phyloP scores from a whole-genome alignment of 2,329 filamentous ascomycete species.

The Fusarium pseudograminearum region DNA sequence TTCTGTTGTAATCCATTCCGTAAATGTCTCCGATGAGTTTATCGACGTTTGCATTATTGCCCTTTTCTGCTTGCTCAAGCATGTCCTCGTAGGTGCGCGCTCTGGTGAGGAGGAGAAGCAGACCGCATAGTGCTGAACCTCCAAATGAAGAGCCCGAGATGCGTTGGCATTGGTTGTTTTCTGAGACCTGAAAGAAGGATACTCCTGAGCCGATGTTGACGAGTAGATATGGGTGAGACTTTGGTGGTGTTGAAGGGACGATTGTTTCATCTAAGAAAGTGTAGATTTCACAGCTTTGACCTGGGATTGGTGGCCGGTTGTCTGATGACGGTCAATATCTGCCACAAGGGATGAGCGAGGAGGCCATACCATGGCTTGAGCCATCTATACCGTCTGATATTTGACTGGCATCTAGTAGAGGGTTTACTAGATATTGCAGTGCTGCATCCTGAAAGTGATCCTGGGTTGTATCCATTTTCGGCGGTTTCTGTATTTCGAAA shows the following conservation, averaged over 20 bases:
- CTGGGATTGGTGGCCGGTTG: constrained; percentile 17
- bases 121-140: constrained; percentile 94
- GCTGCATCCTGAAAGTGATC: background rate
- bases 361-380: constrained; percentile 20
- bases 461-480: background rate
- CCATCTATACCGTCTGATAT: constrained; percentile 20
- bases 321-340: background rate
- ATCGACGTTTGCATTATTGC: constrained; percentile 93
- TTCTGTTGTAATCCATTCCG: constrained; percentile 93
- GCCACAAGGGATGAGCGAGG: rapidly evolving
- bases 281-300: constrained; percentile 79
- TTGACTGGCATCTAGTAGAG: background rate
- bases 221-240: constrained; percentile 93
- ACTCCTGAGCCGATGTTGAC: constrained; percentile 99
- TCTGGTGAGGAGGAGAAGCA: constrained; percentile 91
- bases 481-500: rapidly evolving
- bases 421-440: background rate
- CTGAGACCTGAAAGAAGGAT: constrained; percentile 95
- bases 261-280: constrained; percentile 91
- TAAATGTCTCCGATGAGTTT: constrained; percentile 99
- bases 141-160: constrained; percentile 95
- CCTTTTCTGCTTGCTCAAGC: constrained; percentile 88
- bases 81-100: constrained; percentile 97
- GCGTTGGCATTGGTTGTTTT: constrained; percentile 84
- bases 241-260: constrained; percentile 84